phyloP scores from a whole-genome alignment of 83 land plant genomes.

The Picea abies region DNA sequence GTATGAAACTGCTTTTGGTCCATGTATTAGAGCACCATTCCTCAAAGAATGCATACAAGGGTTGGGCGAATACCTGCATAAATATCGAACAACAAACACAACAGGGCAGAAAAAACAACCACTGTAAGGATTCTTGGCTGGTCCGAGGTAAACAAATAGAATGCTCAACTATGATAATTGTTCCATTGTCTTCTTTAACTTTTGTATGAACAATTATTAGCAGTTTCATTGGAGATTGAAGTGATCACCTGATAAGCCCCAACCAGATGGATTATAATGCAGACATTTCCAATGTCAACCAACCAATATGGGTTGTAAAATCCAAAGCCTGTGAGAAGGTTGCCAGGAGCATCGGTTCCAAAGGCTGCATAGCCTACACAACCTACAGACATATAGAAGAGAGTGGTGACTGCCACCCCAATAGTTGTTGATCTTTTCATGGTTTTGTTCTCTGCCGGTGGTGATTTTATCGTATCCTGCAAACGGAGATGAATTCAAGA shows the following conservation, averaged over 20 bases:
- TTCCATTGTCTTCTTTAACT: no score
- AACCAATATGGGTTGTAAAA: constrained; percentile 82
- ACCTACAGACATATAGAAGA: constrained; percentile 73
- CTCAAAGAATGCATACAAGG: constrained; percentile 76
- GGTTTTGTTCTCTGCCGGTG: constrained; percentile 65
- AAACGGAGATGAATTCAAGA: background rate
- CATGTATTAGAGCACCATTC: constrained; percentile 25
- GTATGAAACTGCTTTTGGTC: constrained; percentile 40
- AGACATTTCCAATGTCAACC: constrained; percentile 70
- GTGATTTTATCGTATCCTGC: constrained; percentile 70
- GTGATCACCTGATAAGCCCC: constrained; percentile 72
- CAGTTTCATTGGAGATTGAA: background rate
- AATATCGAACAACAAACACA: background rate
- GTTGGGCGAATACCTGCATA: constrained; percentile 60
- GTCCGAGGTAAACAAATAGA: background rate
- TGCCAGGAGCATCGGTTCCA: constrained; percentile 69
- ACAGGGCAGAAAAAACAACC: background rate
- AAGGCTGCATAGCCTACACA: constrained; percentile 76
- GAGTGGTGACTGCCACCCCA: constrained; percentile 53
- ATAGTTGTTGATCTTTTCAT: constrained; percentile 67
- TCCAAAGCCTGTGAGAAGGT: constrained; percentile 80
- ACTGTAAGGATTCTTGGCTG: background rate
- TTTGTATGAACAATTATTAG: background rate
- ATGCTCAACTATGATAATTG: background rate
- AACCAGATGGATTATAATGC: constrained; percentile 75